phyloP scores from a whole-genome alignment of 352 stramenopile genomes.

The Pythium brachiatum region DNA sequence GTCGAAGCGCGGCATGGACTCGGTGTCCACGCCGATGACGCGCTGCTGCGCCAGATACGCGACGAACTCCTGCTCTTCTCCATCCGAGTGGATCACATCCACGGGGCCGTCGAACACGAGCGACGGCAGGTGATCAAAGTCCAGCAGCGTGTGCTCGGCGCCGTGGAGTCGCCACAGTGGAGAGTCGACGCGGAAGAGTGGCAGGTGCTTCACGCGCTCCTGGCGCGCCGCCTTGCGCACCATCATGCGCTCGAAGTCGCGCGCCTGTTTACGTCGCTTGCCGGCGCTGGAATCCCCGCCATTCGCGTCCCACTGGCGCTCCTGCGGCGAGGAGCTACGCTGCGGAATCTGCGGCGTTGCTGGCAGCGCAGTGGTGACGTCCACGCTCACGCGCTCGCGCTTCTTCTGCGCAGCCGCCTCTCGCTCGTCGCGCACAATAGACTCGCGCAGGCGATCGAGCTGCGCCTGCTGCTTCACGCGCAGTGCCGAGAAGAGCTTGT shows the following conservation, averaged over 20 bases:
- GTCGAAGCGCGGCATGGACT: conserved; percentile 69
- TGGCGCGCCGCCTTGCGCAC: conserved; percentile 49
- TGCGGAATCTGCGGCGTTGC: background rate
- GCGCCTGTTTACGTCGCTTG: conserved; percentile 19
- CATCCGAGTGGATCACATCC: conserved; percentile 57
- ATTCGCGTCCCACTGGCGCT: background rate
- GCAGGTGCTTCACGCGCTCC: conserved; percentile 56
- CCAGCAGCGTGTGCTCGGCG: conserved; percentile 39
- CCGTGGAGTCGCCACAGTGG: conserved; percentile 43
- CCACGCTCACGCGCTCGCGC: background rate
- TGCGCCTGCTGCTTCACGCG: conserved; percentile 33
- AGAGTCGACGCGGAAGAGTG: conserved; percentile 66
- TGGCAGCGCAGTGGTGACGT: background rate
- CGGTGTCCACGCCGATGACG: conserved; percentile 73
- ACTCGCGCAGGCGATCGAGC: conserved; percentile 23
- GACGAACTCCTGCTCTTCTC: conserved; percentile 49
- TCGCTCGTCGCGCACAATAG: conserved; percentile 22
- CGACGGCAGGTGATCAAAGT: conserved; percentile 51
- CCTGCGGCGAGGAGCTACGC: background rate
- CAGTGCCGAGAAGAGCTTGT: conserved; percentile 33
- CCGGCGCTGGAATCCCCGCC: background rate
- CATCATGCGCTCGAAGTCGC: conserved; percentile 56
- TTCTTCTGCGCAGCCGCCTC: conserved; percentile 10
- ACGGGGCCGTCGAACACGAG: conserved; percentile 54
- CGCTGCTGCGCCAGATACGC: conserved; percentile 49